Conservation (phyloP, 331 rosid species). For the Phaseolus coccineus region DNA sequence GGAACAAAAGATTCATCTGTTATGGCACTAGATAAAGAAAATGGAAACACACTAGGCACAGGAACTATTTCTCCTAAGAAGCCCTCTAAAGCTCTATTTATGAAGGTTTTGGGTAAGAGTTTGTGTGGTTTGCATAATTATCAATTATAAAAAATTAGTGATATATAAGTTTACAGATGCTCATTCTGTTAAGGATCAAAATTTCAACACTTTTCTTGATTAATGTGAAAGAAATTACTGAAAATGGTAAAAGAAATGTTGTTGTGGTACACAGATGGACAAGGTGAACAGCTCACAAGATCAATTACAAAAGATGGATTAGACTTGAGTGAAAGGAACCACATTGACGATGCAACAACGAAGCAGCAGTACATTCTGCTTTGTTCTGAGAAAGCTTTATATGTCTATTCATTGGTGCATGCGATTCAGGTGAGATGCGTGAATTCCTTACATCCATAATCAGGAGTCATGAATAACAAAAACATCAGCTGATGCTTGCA, state of each 20-base stretch:
- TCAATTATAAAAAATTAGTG: conserved; percentile 8
- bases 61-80: conserved; percentile 83
- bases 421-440: conserved; percentile 70
- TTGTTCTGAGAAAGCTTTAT: conserved; percentile 89
- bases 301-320: conserved; percentile 46
- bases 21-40: conserved; percentile 75
- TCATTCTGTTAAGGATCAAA: conserved; percentile 20
- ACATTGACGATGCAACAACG: conserved; percentile 52
- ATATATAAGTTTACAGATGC: not conserved
- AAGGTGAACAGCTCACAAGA: conserved; percentile 45
- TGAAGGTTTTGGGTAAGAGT: conserved; percentile 71
- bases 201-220: conserved; percentile 8
- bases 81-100: conserved; percentile 81
- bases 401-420: conserved; percentile 77
- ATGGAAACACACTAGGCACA: conserved; percentile 65
- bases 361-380: conserved; percentile 66
- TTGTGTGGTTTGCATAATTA: conserved; percentile 7
- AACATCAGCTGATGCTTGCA: conserved; percentile 32
- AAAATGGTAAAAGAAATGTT: conserved; percentile 39
- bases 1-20: conserved; percentile 89
- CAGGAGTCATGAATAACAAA: conserved; percentile 13
- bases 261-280: conserved; percentile 60
- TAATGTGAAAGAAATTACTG: conserved; percentile 42
- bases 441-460: conserved; percentile 20
- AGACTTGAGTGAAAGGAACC: conserved; percentile 53